Conservation (phyloP, 192 early-diverging fungal species). For the Podila minutissima region DNA sequence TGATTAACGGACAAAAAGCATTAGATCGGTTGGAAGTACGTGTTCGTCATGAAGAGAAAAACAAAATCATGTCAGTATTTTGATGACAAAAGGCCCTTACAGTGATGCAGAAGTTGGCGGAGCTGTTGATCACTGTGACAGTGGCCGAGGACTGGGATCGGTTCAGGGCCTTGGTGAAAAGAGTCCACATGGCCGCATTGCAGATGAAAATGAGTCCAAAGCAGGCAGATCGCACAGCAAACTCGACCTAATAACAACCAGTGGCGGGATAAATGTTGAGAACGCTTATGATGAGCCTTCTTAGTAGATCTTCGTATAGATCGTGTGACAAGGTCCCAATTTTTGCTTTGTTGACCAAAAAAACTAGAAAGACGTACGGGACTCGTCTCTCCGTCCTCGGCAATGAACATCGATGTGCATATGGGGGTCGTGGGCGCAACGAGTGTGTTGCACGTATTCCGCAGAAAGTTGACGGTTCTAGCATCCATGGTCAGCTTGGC, state of each 20-base stretch:
- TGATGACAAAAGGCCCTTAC: slow-evolving; percentile 33
- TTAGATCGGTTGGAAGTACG: neutral
- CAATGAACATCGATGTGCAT: slow-evolving; percentile 31
- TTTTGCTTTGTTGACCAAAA: slow-evolving; percentile 13
- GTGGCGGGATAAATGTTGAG: neutral
- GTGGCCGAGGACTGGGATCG: slow-evolving; percentile 77
- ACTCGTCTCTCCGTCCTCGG: slow-evolving; percentile 44
- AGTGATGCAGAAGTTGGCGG: slow-evolving; percentile 78
- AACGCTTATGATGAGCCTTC: neutral
- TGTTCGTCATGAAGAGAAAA: too few species aligned
- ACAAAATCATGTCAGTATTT: too few species aligned
- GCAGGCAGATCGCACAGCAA: slow-evolving; percentile 58
- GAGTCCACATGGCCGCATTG: slow-evolving; percentile 89
- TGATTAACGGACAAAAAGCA: neutral
- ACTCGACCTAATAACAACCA: slow-evolving; percentile 31
- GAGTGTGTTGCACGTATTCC: slow-evolving; percentile 33
- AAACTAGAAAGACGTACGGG: slow-evolving; percentile 11
- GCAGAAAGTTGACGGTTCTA: slow-evolving; percentile 53
- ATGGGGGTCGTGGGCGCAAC: slow-evolving; percentile 36
- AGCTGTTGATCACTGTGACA: slow-evolving; percentile 83
- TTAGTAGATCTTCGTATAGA: neutral
- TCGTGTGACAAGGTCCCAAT: neutral
- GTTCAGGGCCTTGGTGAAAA: slow-evolving; percentile 86
- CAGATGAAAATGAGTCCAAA: slow-evolving; percentile 70
- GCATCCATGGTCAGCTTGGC: slow-evolving; percentile 79